These are phyloP conservation scores for Lachnellula subtilissima DNA, from an alignment of 2,329 filamentous ascomycete genomes.

Conservation along the genomic window DNA sequence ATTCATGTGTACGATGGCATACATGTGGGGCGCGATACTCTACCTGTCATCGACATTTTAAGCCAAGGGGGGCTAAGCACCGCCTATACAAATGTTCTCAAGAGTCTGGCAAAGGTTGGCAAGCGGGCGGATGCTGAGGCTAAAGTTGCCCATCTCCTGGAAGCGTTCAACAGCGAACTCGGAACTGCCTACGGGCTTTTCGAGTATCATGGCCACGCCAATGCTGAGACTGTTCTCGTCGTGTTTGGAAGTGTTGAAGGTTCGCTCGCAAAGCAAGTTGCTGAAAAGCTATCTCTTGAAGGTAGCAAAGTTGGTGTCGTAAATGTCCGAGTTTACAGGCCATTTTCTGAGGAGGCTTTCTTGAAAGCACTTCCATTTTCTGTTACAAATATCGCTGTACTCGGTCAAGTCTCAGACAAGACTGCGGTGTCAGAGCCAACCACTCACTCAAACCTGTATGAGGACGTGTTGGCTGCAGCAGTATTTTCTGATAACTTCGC, in stretches of 20 bases:
- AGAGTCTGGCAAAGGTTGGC: slow-evolving; percentile 56
- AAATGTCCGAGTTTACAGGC: slow-evolving; percentile 89
- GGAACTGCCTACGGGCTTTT: slow-evolving; percentile 91
- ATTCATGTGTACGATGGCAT: slow-evolving; percentile 88
- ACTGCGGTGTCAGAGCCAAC: slow-evolving; percentile 68
- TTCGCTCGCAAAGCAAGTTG: slow-evolving; percentile 77
- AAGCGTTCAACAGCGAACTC: slow-evolving; percentile 80
- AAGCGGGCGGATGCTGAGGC: slow-evolving; percentile 69
- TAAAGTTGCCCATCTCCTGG: slow-evolving; percentile 65
- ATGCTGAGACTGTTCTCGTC: slow-evolving; percentile 78
- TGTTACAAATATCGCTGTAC: slow-evolving; percentile 70
- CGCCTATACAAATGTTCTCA: slow-evolving; percentile 62
- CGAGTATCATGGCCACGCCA: slow-evolving; percentile 83
- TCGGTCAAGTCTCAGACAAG: slow-evolving; percentile 80
- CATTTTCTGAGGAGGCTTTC: slow-evolving; percentile 94
- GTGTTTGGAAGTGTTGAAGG: slow-evolving; percentile 91
- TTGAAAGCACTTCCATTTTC: slow-evolving; percentile 73
- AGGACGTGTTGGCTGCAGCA: slow-evolving; percentile 83
- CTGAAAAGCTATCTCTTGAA: slow-evolving; percentile 63
- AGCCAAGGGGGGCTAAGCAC: slow-evolving; percentile 65
- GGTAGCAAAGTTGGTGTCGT: slow-evolving; percentile 80
- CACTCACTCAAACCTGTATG: slow-evolving; percentile 79
- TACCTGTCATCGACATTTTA: slow-evolving; percentile 76
- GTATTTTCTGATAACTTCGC: slow-evolving; percentile 69
- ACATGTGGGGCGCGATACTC: slow-evolving; percentile 74